Evolutionary conservation across 202 grass and related monocot species (phyloP).

Genomic region (Saccharum hybrid): DNA sequence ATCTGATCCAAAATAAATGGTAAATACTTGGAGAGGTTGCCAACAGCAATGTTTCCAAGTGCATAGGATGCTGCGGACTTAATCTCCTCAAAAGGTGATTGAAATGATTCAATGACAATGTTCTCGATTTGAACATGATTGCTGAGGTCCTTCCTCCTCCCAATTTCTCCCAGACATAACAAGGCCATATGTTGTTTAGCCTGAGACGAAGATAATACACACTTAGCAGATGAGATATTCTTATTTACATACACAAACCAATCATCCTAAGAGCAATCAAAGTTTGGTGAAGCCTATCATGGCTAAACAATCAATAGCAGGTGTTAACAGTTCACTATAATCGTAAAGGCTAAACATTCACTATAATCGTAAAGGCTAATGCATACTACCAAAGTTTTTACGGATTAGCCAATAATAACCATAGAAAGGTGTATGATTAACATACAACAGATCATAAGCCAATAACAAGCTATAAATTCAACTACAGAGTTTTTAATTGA

Average conservation of each 20-base stretch:
- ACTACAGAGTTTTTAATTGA: too few relatives aligned
- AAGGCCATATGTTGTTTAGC: constrained; percentile 98
- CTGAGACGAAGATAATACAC: constrained; percentile 49
- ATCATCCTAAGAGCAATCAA: background rate
- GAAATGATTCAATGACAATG: constrained; percentile 98
- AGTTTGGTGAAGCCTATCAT: background rate
- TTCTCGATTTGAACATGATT: constrained; percentile 89
- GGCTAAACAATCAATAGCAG: background rate
- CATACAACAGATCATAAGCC: background rate
- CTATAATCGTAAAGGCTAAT: background rate
- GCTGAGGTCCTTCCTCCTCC: constrained; percentile 90
- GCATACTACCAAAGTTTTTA: constrained; percentile 8
- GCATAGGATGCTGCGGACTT: constrained; percentile 99
- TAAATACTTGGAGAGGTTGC: constrained; percentile 96
- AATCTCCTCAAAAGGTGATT: constrained; percentile 99
- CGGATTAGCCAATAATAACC: background rate
- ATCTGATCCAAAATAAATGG: constrained; percentile 99
- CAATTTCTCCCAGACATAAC: constrained; percentile 96
- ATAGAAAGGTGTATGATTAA: background rate
- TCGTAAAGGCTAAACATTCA: background rate
- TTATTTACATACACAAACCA: constrained; percentile 24
- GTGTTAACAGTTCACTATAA: background rate
- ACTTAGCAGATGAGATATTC: constrained; percentile 17
- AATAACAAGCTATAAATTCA: too few relatives aligned
- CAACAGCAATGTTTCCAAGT: constrained; percentile 98